phyloP scores from a whole-genome alignment of 2,329 filamentous ascomycete species.

The Pleurostoma richardsiae region DNA sequence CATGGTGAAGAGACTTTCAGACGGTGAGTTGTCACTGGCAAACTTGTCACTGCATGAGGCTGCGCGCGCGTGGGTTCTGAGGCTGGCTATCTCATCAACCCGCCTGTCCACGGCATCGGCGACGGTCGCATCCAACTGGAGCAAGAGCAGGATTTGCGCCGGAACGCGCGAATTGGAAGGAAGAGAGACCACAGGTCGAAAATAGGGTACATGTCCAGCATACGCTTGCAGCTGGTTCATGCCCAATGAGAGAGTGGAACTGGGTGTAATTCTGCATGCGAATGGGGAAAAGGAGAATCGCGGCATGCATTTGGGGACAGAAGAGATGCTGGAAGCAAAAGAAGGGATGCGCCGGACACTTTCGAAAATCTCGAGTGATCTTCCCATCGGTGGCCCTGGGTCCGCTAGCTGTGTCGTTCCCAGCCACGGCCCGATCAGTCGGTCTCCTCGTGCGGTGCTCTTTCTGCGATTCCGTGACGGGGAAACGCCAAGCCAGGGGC shows the following conservation, averaged over 20 bases:
- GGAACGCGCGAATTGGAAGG: not conserved
- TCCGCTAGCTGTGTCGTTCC: no score
- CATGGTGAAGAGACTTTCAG: slow-evolving; percentile 9
- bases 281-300: not conserved
- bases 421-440: no score
- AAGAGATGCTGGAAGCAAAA: no score
- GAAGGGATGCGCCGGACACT: no score
- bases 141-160: not conserved
- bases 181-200: slow-evolving; percentile 3
- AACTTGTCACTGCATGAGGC: slow-evolving; percentile 9
- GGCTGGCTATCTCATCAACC: not conserved
- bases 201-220: slow-evolving; percentile 10
- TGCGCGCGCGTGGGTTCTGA: not conserved
- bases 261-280: not conserved
- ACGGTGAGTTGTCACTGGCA: slow-evolving; percentile 20
- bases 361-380: no score
- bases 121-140: not conserved
- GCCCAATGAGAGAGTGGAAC: slow-evolving; percentile 14
- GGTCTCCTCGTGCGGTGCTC: no score
- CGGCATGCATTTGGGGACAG: no score
- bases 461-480: no score
- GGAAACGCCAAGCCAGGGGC: no score
- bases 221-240: slow-evolving; percentile 12
- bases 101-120: not conserved
- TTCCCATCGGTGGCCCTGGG: no score